phyloP scores from a whole-genome alignment of 768 basidiomycete genomes.

The Boletales sp. region DNA sequence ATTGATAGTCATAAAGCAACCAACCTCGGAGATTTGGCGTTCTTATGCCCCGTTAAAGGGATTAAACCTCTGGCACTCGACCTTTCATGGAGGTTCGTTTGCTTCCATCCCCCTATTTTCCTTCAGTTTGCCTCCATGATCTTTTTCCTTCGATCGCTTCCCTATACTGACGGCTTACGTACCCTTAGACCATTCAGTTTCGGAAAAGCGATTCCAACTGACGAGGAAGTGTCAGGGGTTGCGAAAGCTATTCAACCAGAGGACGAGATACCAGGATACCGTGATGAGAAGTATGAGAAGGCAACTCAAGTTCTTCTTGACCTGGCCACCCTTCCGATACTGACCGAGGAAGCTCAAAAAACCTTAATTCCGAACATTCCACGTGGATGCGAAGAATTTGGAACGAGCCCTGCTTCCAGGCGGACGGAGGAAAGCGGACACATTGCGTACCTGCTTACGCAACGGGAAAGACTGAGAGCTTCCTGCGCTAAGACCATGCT shows the following conservation, averaged over 20 bases:
- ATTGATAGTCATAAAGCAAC: neutral
- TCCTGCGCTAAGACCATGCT: neutral
- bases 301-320: conserved; percentile 11
- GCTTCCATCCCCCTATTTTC: neutral
- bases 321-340: neutral
- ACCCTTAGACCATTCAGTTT: conserved; percentile 46
- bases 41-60: conserved; percentile 56
- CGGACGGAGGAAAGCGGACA: conserved; percentile 8
- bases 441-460: conserved; percentile 24
- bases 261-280: conserved; percentile 13
- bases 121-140: neutral
- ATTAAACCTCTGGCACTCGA: conserved; percentile 54
- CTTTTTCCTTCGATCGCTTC: neutral
- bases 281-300: conserved; percentile 11
- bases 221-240: conserved; percentile 28
- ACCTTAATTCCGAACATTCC: conserved; percentile 2
- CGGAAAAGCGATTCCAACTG: conserved; percentile 29
- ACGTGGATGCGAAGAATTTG: conserved; percentile 22
- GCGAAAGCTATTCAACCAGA: conserved; percentile 9
- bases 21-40: conserved; percentile 3
- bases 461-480: conserved; percentile 18
- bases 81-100: conserved; percentile 64
- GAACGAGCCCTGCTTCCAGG: conserved; percentile 23
- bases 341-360: conserved; percentile 10
- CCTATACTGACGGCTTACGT: neutral